Evolutionary conservation across 192 early-diverging fungal genomes (phyloP).

Genomic region (Polychytrium aggregatum): DNA sequence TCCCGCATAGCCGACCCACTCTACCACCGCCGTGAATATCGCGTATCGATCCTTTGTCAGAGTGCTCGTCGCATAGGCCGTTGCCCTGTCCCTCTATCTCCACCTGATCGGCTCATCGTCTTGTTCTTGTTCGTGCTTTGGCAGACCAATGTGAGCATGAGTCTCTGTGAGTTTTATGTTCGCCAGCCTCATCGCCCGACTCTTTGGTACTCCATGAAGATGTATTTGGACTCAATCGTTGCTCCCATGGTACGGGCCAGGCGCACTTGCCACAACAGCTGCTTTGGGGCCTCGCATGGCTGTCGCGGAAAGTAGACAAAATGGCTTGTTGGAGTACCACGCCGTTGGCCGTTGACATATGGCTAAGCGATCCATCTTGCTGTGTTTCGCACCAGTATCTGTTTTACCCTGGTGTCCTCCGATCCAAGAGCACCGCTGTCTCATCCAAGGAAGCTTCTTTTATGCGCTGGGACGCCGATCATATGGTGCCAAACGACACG

Average conservation of each 20-base stretch:
- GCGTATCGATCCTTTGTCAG: not conserved
- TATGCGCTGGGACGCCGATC: too few relatives aligned
- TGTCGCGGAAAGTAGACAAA: not conserved
- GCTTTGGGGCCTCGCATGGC: not conserved
- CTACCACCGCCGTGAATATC: not conserved
- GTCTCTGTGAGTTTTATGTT: constrained; percentile 72
- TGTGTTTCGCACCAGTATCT: constrained; percentile 24
- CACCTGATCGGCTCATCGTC: not conserved
- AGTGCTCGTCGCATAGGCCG: not conserved
- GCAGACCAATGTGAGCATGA: constrained; percentile 66
- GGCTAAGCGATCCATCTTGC: not conserved
- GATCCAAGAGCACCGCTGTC: constrained; percentile 19
- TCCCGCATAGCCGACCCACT: not conserved
- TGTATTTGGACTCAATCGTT: constrained; percentile 73
- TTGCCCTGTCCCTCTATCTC: not conserved
- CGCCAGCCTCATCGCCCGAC: constrained; percentile 61
- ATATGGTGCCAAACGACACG: too few relatives aligned
- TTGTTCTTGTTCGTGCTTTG: not conserved
- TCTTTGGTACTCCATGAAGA: constrained; percentile 66
- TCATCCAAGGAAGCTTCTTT: too few relatives aligned
- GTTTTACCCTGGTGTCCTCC: constrained; percentile 38
- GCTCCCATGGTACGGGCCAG: constrained; percentile 69
- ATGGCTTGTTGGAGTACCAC: not conserved
- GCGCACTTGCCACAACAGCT: too few relatives aligned
- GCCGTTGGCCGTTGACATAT: not conserved